Evolutionary conservation across 192 early-diverging fungal genomes (phyloP).

Genomic region (Linderina pennispora): DNA sequence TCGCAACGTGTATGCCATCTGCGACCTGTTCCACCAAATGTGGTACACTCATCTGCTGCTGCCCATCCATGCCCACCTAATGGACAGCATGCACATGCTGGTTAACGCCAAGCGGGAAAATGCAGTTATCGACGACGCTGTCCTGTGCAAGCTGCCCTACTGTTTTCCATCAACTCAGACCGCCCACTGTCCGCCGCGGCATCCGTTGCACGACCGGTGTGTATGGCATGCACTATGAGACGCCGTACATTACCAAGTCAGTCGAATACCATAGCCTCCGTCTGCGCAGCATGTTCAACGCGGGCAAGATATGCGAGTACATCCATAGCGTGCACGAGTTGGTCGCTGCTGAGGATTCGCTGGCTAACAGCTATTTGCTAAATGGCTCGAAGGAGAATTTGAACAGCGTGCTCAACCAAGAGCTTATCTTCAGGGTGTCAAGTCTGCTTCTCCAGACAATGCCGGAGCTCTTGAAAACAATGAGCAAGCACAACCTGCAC

Average conservation of each 20-base stretch:
- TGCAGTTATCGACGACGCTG: too few species aligned
- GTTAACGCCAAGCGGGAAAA: too few species aligned
- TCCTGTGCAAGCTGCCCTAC: constrained; percentile 65
- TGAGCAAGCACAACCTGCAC: constrained; percentile 57
- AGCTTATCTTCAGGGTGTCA: constrained; percentile 70
- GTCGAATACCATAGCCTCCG: constrained; percentile 76
- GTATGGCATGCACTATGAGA: constrained; percentile 73
- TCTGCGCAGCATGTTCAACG: constrained; percentile 70
- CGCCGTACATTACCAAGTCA: constrained; percentile 62
- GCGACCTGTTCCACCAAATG: too few species aligned
- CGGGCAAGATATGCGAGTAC: constrained; percentile 81
- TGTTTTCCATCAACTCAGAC: constrained; percentile 58
- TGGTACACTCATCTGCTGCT: too few species aligned
- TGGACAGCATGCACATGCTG: too few species aligned
- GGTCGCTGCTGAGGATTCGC: constrained; percentile 64
- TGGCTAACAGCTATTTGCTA: constrained; percentile 74
- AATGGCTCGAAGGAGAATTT: constrained; percentile 60
- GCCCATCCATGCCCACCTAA: too few species aligned
- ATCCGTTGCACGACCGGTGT: constrained; percentile 66
- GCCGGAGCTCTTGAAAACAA: constrained; percentile 15
- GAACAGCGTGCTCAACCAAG: constrained; percentile 64
- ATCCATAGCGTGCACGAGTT: constrained; percentile 78
- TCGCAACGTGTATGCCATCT: too few species aligned
- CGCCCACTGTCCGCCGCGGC: constrained; percentile 58
- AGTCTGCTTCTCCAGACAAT: constrained; percentile 42